A percentile compares a stretch with the other conserved stretches of the same genome.
phyloP scores from a whole-genome alignment of 2,329 filamentous ascomycete genomes.

The Stemphylium beticola region DNA sequence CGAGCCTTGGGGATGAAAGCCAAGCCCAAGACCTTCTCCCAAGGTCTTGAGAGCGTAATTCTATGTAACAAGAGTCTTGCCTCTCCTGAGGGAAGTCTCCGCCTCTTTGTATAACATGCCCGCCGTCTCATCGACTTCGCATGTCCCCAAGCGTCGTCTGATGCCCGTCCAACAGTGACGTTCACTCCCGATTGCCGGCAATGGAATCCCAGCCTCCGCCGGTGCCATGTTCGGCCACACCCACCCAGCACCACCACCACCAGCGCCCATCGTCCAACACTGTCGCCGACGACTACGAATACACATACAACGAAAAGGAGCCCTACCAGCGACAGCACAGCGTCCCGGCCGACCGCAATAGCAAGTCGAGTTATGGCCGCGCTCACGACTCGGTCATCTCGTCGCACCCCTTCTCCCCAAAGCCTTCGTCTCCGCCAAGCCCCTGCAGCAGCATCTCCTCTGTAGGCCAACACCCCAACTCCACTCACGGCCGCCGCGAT shows the following conservation, averaged over 20 bases:
- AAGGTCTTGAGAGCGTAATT: slow-evolving; percentile 41
- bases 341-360: slow-evolving; percentile 23
- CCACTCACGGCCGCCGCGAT: slow-evolving; percentile 24
- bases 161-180: slow-evolving; percentile 38
- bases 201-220: slow-evolving; percentile 44
- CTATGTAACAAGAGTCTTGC: slow-evolving; percentile 43
- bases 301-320: slow-evolving; percentile 37
- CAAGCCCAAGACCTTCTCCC: slow-evolving; percentile 41
- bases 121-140: slow-evolving; percentile 29
- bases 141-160: slow-evolving; percentile 26
- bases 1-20: slow-evolving; percentile 37
- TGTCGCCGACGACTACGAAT: slow-evolving; percentile 19
- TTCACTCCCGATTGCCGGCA: slow-evolving; percentile 26
- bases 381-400: slow-evolving; percentile 49
- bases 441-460: slow-evolving; percentile 43
- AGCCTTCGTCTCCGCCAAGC: slow-evolving; percentile 43
- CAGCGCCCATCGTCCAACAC: slow-evolving; percentile 14
- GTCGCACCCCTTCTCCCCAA: slow-evolving; percentile 46
- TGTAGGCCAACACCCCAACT: slow-evolving; percentile 22
- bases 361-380: slow-evolving; percentile 32
- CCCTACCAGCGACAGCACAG: slow-evolving; percentile 22
- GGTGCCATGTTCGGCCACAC: slow-evolving; percentile 34
- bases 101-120: slow-evolving; percentile 44
- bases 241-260: slow-evolving; percentile 8
- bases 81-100: slow-evolving; percentile 42